Percentiles rank a stretch among this genome's conserved stretches.
Conservation (phyloP, 1,139 yeast species). For the Hansenula lynferdii region DNA sequence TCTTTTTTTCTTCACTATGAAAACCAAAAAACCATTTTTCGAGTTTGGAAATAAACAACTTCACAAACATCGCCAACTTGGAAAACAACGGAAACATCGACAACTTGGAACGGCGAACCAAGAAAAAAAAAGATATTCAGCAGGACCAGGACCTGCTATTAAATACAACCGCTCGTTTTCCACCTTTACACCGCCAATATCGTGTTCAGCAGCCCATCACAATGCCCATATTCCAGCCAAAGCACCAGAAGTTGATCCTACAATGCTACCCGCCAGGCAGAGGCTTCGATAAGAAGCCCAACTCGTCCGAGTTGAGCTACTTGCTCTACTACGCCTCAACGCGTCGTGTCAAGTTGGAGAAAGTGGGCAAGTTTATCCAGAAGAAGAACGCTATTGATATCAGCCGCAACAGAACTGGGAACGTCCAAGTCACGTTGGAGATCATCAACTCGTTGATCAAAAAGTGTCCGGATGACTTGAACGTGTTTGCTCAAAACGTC, state of each 20-base stretch:
- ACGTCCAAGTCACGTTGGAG: conserved; percentile 74
- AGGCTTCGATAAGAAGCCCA: conserved; percentile 81
- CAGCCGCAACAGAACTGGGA: conserved; percentile 62
- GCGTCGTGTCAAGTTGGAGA: conserved; percentile 80
- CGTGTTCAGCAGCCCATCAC: not conserved
- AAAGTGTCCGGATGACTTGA: conserved; percentile 77
- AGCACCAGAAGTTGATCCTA: conserved; percentile 83
- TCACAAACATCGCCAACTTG: no score
- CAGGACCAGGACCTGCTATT: no score
- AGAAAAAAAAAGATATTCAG: no score
- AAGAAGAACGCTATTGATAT: conserved; percentile 61
- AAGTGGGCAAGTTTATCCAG: conserved; percentile 69
- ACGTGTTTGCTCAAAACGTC: conserved; percentile 62
- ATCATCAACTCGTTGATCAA: conserved; percentile 66
- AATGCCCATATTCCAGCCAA: conserved; percentile 49
- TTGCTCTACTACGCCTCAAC: conserved; percentile 87
- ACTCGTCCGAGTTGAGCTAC: conserved; percentile 86
- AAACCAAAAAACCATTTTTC: no score
- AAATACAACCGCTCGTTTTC: no score
- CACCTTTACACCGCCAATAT: not conserved
- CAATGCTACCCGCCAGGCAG: conserved; percentile 94
- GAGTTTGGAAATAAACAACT: no score
- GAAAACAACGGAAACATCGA: no score
- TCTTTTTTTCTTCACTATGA: no score
- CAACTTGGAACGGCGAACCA: no score